Percentiles rank a stretch among this genome's conserved stretches.
Evolutionary conservation across 1,284 basidiomycete species (phyloP).

Genomic region (Microbotryum saponariae): DNA sequence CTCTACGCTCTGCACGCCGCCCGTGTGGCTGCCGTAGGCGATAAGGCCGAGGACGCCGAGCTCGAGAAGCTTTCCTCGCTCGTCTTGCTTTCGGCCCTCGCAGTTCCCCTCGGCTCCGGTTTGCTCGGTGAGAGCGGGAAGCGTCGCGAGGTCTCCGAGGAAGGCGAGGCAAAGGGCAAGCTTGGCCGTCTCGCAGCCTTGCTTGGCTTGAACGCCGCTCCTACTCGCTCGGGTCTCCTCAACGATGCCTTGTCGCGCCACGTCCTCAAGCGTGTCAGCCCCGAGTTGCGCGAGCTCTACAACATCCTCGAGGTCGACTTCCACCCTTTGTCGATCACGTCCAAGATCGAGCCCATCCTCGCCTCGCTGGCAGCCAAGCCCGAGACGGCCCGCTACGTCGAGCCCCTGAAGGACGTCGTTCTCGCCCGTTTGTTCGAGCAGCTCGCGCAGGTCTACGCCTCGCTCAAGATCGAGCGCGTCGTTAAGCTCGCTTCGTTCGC

Average conservation of each 20-base stretch:
- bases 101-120: slow-evolving; percentile 75
- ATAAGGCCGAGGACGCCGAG: slow-evolving; percentile 59
- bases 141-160: slow-evolving; percentile 49
- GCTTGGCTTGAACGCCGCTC: slow-evolving; percentile 75
- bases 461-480: slow-evolving; percentile 70
- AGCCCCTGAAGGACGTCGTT: slow-evolving; percentile 83
- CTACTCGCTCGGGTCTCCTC: slow-evolving; percentile 76
- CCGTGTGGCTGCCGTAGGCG: slow-evolving; percentile 57
- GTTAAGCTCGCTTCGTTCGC: slow-evolving; percentile 55
- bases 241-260: slow-evolving; percentile 78
- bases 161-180: slow-evolving; percentile 47
- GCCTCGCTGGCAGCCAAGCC: slow-evolving; percentile 51
- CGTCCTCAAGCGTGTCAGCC: slow-evolving; percentile 70
- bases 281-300: slow-evolving; percentile 74
- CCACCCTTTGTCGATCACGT: slow-evolving; percentile 83
- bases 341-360: slow-evolving; percentile 74
- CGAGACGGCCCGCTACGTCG: slow-evolving; percentile 61
- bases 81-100: slow-evolving; percentile 85
- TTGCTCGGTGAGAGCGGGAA: slow-evolving; percentile 51
- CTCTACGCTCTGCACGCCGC: slow-evolving; percentile 53
- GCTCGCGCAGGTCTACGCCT: slow-evolving; percentile 88
- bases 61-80: slow-evolving; percentile 76
- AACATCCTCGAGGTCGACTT: slow-evolving; percentile 82
- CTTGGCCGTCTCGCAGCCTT: slow-evolving; percentile 60
- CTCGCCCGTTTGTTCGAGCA: slow-evolving; percentile 90